Percentiles rank a stretch among this genome's conserved stretches.
These are phyloP conservation scores for Stenogyne calaminthoides DNA, from an alignment of 305 asterid genomes.

Conservation along the genomic window DNA sequence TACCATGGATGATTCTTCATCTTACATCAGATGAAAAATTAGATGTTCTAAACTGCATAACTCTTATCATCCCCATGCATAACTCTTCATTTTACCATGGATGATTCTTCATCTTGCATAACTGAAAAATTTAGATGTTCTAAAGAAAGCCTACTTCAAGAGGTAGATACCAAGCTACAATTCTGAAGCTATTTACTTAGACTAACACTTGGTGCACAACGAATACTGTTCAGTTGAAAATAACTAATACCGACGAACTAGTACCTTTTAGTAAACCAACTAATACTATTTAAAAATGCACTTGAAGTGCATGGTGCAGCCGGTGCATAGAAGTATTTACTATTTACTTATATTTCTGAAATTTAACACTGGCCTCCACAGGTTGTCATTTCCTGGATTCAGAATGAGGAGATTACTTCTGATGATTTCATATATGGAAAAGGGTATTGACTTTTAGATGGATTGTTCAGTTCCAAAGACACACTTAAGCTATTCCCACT, in stretches of 20 bases:
- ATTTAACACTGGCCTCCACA: constrained; percentile 40
- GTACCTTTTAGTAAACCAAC: too few relatives aligned
- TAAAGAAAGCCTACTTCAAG: constrained; percentile 67
- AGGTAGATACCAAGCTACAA: constrained; percentile 48
- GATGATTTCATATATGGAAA: constrained; percentile 39
- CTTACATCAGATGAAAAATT: constrained; percentile 57
- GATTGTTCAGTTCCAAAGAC: constrained; percentile 49
- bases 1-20: constrained; percentile 66
- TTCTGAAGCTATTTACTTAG: constrained; percentile 19
- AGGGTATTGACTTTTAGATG: constrained; percentile 55
- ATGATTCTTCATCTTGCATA: constrained; percentile 52
- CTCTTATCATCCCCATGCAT: constrained; percentile 65
- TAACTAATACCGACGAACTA: too few relatives aligned
- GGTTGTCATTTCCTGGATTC: constrained; percentile 82
- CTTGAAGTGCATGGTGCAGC: too few relatives aligned
- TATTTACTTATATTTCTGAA: constrained; percentile 19
- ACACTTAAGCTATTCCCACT: constrained; percentile 40
- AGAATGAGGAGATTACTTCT: constrained; percentile 40
- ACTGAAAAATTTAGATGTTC: constrained; percentile 55
- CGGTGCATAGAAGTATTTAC: too few relatives aligned
- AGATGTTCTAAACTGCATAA: constrained; percentile 56
- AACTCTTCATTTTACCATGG: constrained; percentile 84
- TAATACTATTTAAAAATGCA: too few relatives aligned
- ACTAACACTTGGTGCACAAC: too few relatives aligned
- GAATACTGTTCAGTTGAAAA: too few relatives aligned